Base-by-base conservation (phyloP, 2,329 filamentous ascomycete species). In the Exophiala bonariae region DNA sequence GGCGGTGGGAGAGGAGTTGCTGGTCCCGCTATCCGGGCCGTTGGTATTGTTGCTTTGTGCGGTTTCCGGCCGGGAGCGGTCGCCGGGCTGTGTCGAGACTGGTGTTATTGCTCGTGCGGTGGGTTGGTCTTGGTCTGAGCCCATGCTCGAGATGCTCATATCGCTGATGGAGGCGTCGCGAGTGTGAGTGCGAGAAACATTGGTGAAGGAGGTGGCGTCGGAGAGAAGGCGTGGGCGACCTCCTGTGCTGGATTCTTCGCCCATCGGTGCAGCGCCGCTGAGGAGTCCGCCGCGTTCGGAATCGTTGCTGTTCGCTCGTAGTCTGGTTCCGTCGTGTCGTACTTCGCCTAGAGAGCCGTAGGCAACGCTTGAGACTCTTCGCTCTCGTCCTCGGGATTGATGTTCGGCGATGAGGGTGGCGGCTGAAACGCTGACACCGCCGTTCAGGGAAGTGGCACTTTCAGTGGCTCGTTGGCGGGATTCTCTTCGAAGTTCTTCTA, bases 401-500 rank as follows among this genome's bases (percentile, higher is more conserved):
- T 73, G 68, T 32, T 75, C 72, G 1, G 70, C 67, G 14, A 75
- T 58, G 26, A 71, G 67, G 46, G 45, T 69, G 2, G 65, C 61
- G 11, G 67, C 62, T 17, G 59, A 62, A 9, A 57, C 59, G 61
- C 48, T 68, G 28, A 58, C 55, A 23, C 55, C 58, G 9, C 49
- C 55, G 19, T 59, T 57, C 6, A 54, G 31, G 8, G 51, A 46
- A 33, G 59, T 52, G 56, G 60, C 62, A 58, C 70, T 67, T 17
- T 64, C 64, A 41, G 69, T 69, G 2, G 67, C 68, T 30, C 80
- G 74, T 9, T 77, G 74, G 38, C 82, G 75, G 13, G 76, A 76
- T 54, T 83, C 79, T 42, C 66, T 66, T 42, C 73, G 69, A 22
- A 93, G 70, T 31, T 82, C 76, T 47, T 83, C 79, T n/a, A 95